Percentiles rank a stretch among this genome's conserved stretches.
Conservation (phyloP, 2,329 filamentous ascomycete genomes). For the Plenodomus tracheiphilus region DNA sequence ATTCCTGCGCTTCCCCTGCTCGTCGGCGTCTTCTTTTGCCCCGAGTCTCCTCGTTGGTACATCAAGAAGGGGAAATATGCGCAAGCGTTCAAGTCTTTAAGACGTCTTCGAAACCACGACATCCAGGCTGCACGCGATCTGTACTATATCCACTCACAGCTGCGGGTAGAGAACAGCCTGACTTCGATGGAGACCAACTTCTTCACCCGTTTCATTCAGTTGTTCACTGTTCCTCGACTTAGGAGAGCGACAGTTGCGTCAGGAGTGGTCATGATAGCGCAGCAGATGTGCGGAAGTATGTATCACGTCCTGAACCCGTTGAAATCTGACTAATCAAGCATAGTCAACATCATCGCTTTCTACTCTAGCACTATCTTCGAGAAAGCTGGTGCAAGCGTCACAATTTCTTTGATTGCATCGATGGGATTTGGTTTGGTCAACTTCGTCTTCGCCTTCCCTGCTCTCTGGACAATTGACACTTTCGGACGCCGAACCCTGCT, state of each 20-base stretch:
- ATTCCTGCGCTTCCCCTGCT: constrained; percentile 22
- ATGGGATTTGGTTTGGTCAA: constrained; percentile 61
- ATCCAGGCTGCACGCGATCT: constrained; percentile 49
- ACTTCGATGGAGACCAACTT: constrained; percentile 44
- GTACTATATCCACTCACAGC: constrained; percentile 43
- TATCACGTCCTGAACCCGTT: no score
- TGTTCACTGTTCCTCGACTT: constrained; percentile 70
- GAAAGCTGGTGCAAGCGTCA: constrained; percentile 47
- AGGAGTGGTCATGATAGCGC: constrained; percentile 74
- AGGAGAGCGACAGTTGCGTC: constrained; percentile 75
- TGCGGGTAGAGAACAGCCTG: constrained; percentile 15
- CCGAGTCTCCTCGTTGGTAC: constrained; percentile 38
- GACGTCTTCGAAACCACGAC: constrained; percentile 44
- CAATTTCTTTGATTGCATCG: constrained; percentile 53
- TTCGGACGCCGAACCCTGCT: constrained; percentile 55
- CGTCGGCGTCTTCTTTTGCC: constrained; percentile 17
- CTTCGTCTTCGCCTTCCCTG: constrained; percentile 62
- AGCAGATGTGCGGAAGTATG: constrained; percentile 47
- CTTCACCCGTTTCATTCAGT: constrained; percentile 53
- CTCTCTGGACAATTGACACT: constrained; percentile 61
- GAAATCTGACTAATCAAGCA: neutral
- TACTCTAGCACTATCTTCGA: constrained; percentile 54
- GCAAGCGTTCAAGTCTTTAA: constrained; percentile 46
- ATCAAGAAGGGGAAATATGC: constrained; percentile 47
- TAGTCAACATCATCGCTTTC: constrained; percentile 52